Evolutionary conservation across 495 filamentous ascomycete species (phyloP).

Genomic region (Aspergillus coremiiformis): DNA sequence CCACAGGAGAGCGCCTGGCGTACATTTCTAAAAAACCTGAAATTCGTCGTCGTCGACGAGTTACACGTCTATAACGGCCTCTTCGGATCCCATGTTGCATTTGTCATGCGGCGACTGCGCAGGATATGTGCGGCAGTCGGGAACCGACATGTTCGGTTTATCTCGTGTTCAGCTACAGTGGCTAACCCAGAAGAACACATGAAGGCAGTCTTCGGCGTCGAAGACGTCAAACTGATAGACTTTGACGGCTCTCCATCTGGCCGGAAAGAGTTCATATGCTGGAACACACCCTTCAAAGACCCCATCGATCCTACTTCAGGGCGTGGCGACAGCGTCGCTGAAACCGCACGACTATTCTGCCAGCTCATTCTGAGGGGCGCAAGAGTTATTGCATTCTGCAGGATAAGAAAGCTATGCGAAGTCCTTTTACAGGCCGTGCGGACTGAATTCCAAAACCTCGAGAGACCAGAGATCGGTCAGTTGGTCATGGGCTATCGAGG

Average conservation of each 20-base stretch:
- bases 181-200: constrained; percentile 93
- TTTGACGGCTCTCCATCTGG: constrained; percentile 92
- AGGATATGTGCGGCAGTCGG: constrained; percentile 88
- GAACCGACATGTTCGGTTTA: constrained; percentile 82
- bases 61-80: constrained; percentile 95
- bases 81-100: constrained; percentile 88
- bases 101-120: constrained; percentile 87
- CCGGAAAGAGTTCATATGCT: constrained; percentile 91
- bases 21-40: constrained; percentile 78
- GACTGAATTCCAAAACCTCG: constrained; percentile 63
- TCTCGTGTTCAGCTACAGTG: constrained; percentile 96
- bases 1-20: constrained; percentile 89
- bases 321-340: constrained; percentile 70
- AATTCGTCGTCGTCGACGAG: constrained; percentile 84
- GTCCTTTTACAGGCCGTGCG: constrained; percentile 72
- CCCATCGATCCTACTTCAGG: constrained; percentile 80
- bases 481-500: constrained; percentile 94
- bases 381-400: constrained; percentile 88
- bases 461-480: constrained; percentile 62
- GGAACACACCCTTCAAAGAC: constrained; percentile 96
- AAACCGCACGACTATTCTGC: constrained; percentile 84
- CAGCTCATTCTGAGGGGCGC: constrained; percentile 84
- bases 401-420: constrained; percentile 83
- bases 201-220: constrained; percentile 84
- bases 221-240: constrained; percentile 69